Base-by-base conservation (phyloP, 257 asterid species). In the Jaltomata sinuosa region DNA sequence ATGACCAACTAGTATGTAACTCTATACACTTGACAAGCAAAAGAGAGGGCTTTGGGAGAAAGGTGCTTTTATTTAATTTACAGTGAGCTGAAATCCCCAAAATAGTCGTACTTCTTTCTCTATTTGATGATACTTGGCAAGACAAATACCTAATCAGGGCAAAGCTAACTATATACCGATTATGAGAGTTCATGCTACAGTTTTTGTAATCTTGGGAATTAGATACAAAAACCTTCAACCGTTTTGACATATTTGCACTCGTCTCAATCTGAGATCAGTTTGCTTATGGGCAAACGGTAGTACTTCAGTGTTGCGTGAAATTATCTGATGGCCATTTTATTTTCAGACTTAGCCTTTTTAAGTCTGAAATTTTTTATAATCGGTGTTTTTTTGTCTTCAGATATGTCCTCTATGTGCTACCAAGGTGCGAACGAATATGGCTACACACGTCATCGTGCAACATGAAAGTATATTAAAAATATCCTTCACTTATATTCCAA, bases 321-420 rank as follows among this genome's bases (percentile, higher is more conserved):
- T 77, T 77, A 77, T 74, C 59, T 74, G 36, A 42, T 25, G 59
- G 40, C 27, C 64, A 29, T 4, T 54, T 5, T 49, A 16, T 29
- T 49, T 77, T 77, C 59, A 49, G 61, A 8, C 42, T 77, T 27
- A 9, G 61, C 57, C 81, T 76, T 67, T 57, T 29, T 57, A 54
- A 18, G 81, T 27, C 54, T 27, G 62, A 54, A 8, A 40, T 21
- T 86, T 68, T 31, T 86, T 79, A 68, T 83, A 76, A 83, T 55
- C 79, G 15, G 22, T 83, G 84, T 85, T 87, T 85, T 19, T 85
- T 86, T 88, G 87, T 65, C 64, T 67, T 68, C 97, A 96, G 99
- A 91, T 96, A 79, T 96, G 99, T 92, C 99, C 99, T 21, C 88
- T 96, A 88, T 96, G 99, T 91, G 84, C 88, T 72, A 59, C 86